Evolutionary conservation across 208 protist genomes (phyloP), one percentile per base, ranked within the genome.

Genomic region (Leishmania gerbilli): DNA sequence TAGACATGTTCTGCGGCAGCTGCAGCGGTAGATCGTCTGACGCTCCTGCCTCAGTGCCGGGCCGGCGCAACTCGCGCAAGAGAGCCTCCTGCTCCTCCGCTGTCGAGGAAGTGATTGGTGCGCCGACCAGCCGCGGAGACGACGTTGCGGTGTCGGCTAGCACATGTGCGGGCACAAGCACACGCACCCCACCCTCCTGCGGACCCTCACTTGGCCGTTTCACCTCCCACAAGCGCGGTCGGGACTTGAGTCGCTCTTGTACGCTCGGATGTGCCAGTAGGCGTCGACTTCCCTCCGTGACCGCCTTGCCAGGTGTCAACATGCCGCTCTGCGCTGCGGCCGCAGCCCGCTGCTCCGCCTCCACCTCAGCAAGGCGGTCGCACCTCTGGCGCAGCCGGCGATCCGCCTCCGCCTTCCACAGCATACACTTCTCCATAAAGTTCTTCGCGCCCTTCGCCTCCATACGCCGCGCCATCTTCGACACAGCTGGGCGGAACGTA

Each of bases 391-490:
- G 62, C 45, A 91, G 80, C 27, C 87, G 81, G 19, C 68, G 56
- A 5, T 62, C 76, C 69, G 71, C 71, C 77, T 86, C 80, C 68
- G 90, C 80, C 71, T 86, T 79, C 90, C 93, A 96, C 82, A 89
- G 86, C 15, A 93, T 37, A 56, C 90, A 93, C 76, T 83, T 89
- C 62, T 90, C 82, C 86, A 93, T 90, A 78, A 95, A 96, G 21
- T 83, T 77, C 37, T 82, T 79, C 21, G 81, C 77, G 17, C 90
- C 90, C 65, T 92, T 95, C 2, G 77, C 75, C 24, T 82, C 65
- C 45, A 87, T 17, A 69, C 71, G 62, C 75, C 79, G 82, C 17
- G 86, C 90, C 7, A 58, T 74, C 27, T 55, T 31, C 3, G 87
- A 91, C 31, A 95, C 81, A 2, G 77, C 56, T 8, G 89, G 90